Evolutionary conservation across 2,329 filamentous ascomycete species (phyloP).

Genomic region (Fusarium sp.): DNA sequence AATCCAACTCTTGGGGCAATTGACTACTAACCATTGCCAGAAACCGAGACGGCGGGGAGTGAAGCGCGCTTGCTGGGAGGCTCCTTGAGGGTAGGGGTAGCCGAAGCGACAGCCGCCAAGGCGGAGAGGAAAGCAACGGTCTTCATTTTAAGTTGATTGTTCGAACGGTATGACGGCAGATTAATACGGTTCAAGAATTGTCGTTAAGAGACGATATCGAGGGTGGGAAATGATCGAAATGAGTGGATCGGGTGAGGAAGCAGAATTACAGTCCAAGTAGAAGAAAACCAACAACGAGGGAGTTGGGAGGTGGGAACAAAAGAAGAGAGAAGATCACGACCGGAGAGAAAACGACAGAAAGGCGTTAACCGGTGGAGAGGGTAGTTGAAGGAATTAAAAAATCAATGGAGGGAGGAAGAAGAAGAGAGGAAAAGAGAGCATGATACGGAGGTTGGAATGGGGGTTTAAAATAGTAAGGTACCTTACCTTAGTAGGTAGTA

Average conservation of each 20-base stretch:
- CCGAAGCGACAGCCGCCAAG: slow-evolving; percentile 58
- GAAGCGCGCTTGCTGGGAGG: slow-evolving; percentile 60
- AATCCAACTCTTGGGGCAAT: background rate
- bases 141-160: slow-evolving; percentile 56
- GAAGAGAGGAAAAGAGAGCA: slow-evolving; percentile 24
- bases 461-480: slow-evolving; percentile 29
- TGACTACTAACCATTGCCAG: slow-evolving; percentile 62
- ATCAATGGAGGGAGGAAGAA: slow-evolving; percentile 32
- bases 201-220: slow-evolving; percentile 8
- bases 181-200: slow-evolving; percentile 26
- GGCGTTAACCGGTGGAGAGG: slow-evolving; percentile 32
- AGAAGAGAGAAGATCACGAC: slow-evolving; percentile 33
- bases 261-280: slow-evolving; percentile 36
- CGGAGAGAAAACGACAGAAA: slow-evolving; percentile 23
- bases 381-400: slow-evolving; percentile 22
- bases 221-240: slow-evolving; percentile 18
- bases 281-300: slow-evolving; percentile 50
- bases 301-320: slow-evolving; percentile 45
- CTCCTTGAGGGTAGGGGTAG: slow-evolving; percentile 62
- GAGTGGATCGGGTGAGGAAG: slow-evolving; percentile 33
- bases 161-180: background rate
- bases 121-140: slow-evolving; percentile 57
- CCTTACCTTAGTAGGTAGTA: background rate
- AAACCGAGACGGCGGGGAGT: slow-evolving; percentile 61
- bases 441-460: slow-evolving; percentile 37